A percentile compares a stretch with the other conserved stretches of the same genome.
These are phyloP conservation scores for Gnomoniopsis smithogilvyi DNA, from an alignment of 2,329 filamentous ascomycete species.

Conservation along the genomic window DNA sequence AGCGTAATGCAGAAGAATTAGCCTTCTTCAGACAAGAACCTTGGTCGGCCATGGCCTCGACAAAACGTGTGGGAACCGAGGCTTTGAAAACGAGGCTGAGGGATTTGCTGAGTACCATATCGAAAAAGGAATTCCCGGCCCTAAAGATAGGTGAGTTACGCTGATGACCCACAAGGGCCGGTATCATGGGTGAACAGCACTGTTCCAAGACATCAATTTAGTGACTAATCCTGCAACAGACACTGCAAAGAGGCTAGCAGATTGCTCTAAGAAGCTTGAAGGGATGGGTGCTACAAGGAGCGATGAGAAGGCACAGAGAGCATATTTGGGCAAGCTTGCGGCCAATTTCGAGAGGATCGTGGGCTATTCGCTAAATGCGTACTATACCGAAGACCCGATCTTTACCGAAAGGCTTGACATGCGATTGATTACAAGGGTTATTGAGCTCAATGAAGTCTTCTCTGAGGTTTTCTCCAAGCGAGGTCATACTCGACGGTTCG, in stretches of 20 bases:
- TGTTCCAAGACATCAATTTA: not conserved
- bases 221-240: conserved; percentile 18
- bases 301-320: conserved; percentile 29
- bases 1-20: conserved; percentile 31
- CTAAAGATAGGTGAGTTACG: conserved; percentile 24
- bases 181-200: too few relatives aligned
- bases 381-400: conserved; percentile 30
- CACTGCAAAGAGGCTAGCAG: conserved; percentile 18
- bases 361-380: conserved; percentile 30
- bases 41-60: conserved; percentile 30
- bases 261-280: conserved; percentile 18
- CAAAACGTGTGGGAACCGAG: conserved; percentile 30
- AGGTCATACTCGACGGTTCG: conserved; percentile 28
- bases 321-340: conserved; percentile 32
- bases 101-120: conserved; percentile 36
- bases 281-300: conserved; percentile 30
- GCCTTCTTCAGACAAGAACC: conserved; percentile 34
- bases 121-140: conserved; percentile 35
- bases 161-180: too few relatives aligned
- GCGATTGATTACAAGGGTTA: conserved; percentile 36
- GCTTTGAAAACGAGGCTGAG: conserved; percentile 34
- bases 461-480: conserved; percentile 22
- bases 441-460: conserved; percentile 36
- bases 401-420: conserved; percentile 27
- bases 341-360: conserved; percentile 27